Conservation (phyloP, 2,329 filamentous ascomycete genomes). For the Diaporthe citriasiana region DNA sequence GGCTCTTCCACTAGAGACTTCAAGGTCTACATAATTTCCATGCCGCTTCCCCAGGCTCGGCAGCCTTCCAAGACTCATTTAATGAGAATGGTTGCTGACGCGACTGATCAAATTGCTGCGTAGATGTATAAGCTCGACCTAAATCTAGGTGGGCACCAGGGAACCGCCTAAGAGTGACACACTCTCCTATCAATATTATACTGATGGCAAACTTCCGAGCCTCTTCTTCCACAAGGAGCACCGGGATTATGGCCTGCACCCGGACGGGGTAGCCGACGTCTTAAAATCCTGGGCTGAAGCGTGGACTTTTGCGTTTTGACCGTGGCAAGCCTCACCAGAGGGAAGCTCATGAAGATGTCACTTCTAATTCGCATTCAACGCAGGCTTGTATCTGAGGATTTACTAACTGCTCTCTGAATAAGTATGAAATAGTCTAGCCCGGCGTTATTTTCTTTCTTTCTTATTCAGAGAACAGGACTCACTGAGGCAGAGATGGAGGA, state of each 20-base stretch:
- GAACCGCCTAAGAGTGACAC: slow-evolving; percentile 42
- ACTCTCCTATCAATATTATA: slow-evolving; percentile 31
- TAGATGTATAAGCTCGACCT: slow-evolving; percentile 45
- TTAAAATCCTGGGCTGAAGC: slow-evolving; percentile 50
- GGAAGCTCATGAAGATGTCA: slow-evolving; percentile 10
- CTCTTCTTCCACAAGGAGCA: slow-evolving; percentile 50
- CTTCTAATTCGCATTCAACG: not conserved
- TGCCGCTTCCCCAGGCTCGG: slow-evolving; percentile 45
- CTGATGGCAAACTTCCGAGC: slow-evolving; percentile 43
- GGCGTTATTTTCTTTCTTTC: slow-evolving; percentile 46
- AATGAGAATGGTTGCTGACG: slow-evolving; percentile 50
- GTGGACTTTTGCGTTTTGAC: slow-evolving; percentile 47
- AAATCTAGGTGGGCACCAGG: slow-evolving; percentile 46
- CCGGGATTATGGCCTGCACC: slow-evolving; percentile 49
- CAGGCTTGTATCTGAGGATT: too few relatives aligned
- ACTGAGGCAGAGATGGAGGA: not conserved
- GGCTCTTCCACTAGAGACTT: too few relatives aligned
- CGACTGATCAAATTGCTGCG: slow-evolving; percentile 50
- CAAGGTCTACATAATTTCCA: slow-evolving; percentile 46
- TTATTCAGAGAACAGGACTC: slow-evolving; percentile 28
- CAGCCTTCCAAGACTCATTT: slow-evolving; percentile 48
- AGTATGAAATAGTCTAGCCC: not conserved
- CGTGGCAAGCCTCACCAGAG: slow-evolving; percentile 8
- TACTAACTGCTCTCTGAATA: too few relatives aligned
- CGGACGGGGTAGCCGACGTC: slow-evolving; percentile 47